Conservation (phyloP, 345 rosid genomes). For the Populus nigra region DNA sequence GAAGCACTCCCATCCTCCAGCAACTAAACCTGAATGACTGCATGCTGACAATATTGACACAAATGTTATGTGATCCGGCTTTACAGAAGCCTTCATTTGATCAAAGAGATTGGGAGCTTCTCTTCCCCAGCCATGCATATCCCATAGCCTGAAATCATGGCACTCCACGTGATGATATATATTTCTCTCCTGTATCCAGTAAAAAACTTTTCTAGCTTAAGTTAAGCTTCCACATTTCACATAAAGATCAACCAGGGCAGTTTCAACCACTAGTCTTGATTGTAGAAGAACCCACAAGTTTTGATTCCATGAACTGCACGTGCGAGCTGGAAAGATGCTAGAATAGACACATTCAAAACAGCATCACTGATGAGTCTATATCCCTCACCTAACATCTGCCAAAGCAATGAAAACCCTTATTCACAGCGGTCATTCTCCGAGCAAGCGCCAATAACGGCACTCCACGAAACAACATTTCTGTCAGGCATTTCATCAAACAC, state of each 20-base stretch:
- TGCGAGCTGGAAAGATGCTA: slow-evolving; percentile 27
- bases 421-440: slow-evolving; percentile 12
- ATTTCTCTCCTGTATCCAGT: slow-evolving; percentile 35
- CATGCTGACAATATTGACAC: slow-evolving; percentile 51
- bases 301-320: slow-evolving; percentile 17
- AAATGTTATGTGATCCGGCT: slow-evolving; percentile 46
- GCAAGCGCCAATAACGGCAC: slow-evolving; percentile 30
- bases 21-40: slow-evolving; percentile 49
- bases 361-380: slow-evolving; percentile 20
- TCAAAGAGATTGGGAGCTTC: slow-evolving; percentile 40
- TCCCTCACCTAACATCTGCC: slow-evolving; percentile 31
- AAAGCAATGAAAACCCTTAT: slow-evolving; percentile 29
- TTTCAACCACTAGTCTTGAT: slow-evolving; percentile 21
- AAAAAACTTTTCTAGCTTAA: slow-evolving; percentile 43
- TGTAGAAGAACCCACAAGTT: slow-evolving; percentile 10
- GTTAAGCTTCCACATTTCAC: slow-evolving; percentile 46
- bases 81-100: slow-evolving; percentile 39
- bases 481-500: slow-evolving; percentile 34
- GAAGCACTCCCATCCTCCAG: slow-evolving; percentile 50
- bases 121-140: slow-evolving; percentile 44
- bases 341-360: slow-evolving; percentile 27
- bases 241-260: slow-evolving; percentile 36
- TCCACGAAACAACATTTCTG: slow-evolving; percentile 39
- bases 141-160: slow-evolving; percentile 55
- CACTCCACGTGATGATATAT: slow-evolving; percentile 47